These are phyloP conservation scores for Haberlea rhodopensis DNA, from an alignment of 257 asterid species.

Conservation along the genomic window DNA sequence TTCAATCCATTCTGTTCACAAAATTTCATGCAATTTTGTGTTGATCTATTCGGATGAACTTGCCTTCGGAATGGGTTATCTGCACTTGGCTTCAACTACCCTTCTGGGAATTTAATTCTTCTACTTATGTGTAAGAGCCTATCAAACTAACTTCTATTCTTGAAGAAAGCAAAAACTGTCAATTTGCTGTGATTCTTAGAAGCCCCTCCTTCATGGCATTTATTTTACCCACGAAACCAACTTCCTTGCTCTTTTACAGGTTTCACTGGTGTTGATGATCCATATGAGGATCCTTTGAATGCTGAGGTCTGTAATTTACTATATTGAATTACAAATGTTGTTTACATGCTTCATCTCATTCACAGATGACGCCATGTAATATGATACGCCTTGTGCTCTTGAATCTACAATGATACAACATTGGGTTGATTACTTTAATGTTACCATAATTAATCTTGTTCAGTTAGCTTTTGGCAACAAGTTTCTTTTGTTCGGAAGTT, in stretches of 20 bases:
- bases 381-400: neutral
- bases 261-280: slow-evolving; percentile 97
- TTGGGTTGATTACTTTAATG: neutral
- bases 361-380: slow-evolving; percentile 7
- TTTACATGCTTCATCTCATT: neutral
- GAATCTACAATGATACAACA: neutral
- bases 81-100: neutral
- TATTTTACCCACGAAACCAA: neutral
- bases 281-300: slow-evolving; percentile 82
- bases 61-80: neutral
- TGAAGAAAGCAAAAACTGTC: slow-evolving; percentile 14
- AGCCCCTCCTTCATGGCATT: slow-evolving; percentile 19
- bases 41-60: neutral
- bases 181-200: neutral
- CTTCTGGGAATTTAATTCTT: neutral
- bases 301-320: slow-evolving; percentile 59
- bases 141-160: neutral
- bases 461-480: neutral
- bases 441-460: neutral
- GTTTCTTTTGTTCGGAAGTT: neutral
- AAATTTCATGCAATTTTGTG: neutral
- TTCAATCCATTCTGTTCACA: too few species aligned
- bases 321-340: slow-evolving; percentile 5
- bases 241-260: slow-evolving; percentile 40
- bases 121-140: neutral